Evolutionary conservation across 371 early-diverging fungal species (phyloP), one percentile per base, ranked within the genome.

Genomic region (Chytridiales sp.): DNA sequence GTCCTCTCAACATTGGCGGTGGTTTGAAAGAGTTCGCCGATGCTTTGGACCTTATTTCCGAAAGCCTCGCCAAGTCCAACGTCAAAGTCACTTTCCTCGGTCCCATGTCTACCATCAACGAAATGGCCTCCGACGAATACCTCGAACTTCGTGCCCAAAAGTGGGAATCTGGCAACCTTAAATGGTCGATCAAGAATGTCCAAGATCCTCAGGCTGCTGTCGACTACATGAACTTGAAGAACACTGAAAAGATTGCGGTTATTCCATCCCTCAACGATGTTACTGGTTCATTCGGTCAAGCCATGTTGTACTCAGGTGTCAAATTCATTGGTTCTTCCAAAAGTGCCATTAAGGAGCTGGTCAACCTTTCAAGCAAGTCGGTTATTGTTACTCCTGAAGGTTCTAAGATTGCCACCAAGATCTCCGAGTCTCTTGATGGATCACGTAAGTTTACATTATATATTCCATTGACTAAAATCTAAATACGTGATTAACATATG

Each of bases 1-100:
- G 69, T 22, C 48, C 56, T 26, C n/a, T 69, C 47, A 62, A 48
- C 17, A 15, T 63, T 39, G 55, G 50, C n/a, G 59, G 60, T 29
- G 69, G 69, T 32, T 35, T 69, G 38, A 61, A 66, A 41, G 38
- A 47, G 9, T 69, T 69, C 59, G 65, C 62, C 56, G 69, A 69
- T 47, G 57, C 66, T 2, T 52, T 69, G 31, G 69, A 69, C 56
- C 22, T 60, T 41, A 40, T 61, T 19, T 8, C 43, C 5, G 51
- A 40, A 5, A 11, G 44, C 4, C 39, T 48, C 21, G 26, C 44
- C 19, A 29, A 27, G 17, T 9, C 21, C 11, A 48, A 31, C 38
- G 36, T 55, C 19, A 50, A 48, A 38, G 51, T 68, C 19, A 68
- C 64, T 13, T 68, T 68, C 48, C 30, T 68, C 4, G 64, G 60